Evolutionary conservation across 2,329 filamentous ascomycete genomes (phyloP), one percentile per base, ranked within the genome.

Genomic region (Tolypocladium tundrense): DNA sequence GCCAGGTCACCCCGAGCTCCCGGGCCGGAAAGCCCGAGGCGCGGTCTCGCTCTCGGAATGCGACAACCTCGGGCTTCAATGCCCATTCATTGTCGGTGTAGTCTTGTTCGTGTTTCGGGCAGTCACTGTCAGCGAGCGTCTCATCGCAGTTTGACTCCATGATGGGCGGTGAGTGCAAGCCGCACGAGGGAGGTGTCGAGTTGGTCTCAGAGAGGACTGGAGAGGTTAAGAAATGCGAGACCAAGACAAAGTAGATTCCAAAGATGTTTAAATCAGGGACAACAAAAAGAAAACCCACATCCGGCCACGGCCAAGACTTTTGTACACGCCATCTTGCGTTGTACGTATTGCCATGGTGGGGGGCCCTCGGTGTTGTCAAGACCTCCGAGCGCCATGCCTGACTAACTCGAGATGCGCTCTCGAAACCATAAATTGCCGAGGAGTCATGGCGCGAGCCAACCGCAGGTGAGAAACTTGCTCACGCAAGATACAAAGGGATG

Each of bases 1-100:
- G 76, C 82, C 85, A 89, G 1, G 86, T 83, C 0, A 89, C 77
- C 31, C 86, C 87, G 3, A 88, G 75, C 64, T 79, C 72, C 42
- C 79, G 75, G 10, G 72, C 68, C 35, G 76, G 79, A 59, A 77
- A 72, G 2, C 76, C 76, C 4, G 79, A 78, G 4, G 73, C 71
- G 21, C 72, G 64, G 21, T 79, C 74, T 14, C 76, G 73, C 31
- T 76, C 70, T 7, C 73, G 70, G 54, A 73, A 70, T 4, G 72
- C 70, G 51, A 76, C 72, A 33, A 83, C 68, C 61, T 78, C 75
- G 16, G 75, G 69, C 67, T 81, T 79, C 62, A 83, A 63, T 8
- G 68, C 62, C 79, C 80, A 83, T 56, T 78, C 71, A 11, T 53
- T 43, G 31, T 67, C 62, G 53, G 61, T 58, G 2, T 58, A 55